Conservation (phyloP, 495 filamentous ascomycete genomes). For the Melanomma pulvis-pyrius region DNA sequence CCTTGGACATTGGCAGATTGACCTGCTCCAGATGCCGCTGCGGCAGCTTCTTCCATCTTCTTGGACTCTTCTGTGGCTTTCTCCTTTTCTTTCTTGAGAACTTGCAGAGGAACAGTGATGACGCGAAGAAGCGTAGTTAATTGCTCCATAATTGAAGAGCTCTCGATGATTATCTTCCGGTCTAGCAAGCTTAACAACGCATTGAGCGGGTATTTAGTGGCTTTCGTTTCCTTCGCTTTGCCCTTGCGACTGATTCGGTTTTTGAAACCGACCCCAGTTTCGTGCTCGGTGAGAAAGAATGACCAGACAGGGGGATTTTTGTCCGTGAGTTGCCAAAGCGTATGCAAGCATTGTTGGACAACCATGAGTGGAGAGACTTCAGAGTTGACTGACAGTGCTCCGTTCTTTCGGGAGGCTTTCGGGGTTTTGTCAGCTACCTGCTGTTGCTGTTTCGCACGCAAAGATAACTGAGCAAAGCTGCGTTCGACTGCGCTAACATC, state of each 20-base stretch:
- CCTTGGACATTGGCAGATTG: conserved; percentile 4
- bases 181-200: conserved; percentile 85
- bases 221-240: conserved; percentile 71
- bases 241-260: conserved; percentile 77
- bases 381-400: conserved; percentile 49
- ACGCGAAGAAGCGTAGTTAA: conserved; percentile 82
- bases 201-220: conserved; percentile 88
- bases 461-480: conserved; percentile 88
- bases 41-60: conserved; percentile 53
- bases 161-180: conserved; percentile 91
- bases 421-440: conserved; percentile 76
- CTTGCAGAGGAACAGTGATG: conserved; percentile 83
- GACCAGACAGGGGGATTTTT: conserved; percentile 83
- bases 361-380: conserved; percentile 93
- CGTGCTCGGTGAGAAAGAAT: conserved; percentile 96
- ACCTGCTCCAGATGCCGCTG: conserved; percentile 44
- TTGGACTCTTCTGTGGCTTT: conserved; percentile 50
- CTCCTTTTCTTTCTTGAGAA: conserved; percentile 84
- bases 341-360: conserved; percentile 88
- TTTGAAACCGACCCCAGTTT: conserved; percentile 72
- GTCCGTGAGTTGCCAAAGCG: conserved; percentile 76
- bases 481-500: conserved; percentile 93
- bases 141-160: conserved; percentile 90
- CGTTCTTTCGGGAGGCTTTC: conserved; percentile 71
- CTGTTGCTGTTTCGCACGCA: conserved; percentile 78